These are phyloP conservation scores for Cucurbita moschata DNA, from an alignment of 306 rosid species.

Conservation along the genomic window DNA sequence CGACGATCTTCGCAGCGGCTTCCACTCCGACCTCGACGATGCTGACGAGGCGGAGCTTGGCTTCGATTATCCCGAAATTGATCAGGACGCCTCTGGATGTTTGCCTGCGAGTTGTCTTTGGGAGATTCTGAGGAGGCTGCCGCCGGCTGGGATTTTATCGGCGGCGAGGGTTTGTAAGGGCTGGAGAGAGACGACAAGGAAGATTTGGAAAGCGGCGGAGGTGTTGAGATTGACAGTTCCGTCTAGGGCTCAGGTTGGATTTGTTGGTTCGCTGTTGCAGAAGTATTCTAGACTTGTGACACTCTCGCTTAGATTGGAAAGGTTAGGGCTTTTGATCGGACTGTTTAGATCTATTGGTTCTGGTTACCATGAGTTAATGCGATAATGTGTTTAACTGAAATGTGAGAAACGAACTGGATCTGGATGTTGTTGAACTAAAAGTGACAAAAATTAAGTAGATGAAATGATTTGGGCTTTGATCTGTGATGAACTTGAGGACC, in stretches of 20 bases:
- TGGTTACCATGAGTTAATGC: not conserved
- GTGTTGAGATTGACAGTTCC: conserved; percentile 69
- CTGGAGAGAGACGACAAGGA: conserved; percentile 63
- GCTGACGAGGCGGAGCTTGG: conserved; percentile 9
- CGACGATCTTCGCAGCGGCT: conserved; percentile 16
- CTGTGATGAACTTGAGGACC: conserved; percentile 7
- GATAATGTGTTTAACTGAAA: not conserved
- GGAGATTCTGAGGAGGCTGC: conserved; percentile 69
- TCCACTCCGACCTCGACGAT: conserved; percentile 16
- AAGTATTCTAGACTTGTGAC: conserved; percentile 67
- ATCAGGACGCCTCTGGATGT: conserved; percentile 26
- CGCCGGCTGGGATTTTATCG: conserved; percentile 57
- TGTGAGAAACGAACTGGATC: not conserved
- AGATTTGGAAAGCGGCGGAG: conserved; percentile 80
- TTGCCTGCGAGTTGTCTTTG: conserved; percentile 48
- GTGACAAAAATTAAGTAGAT: not conserved
- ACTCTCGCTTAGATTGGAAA: conserved; percentile 78
- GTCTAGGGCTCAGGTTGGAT: conserved; percentile 47
- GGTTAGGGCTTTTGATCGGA: conserved; percentile 31
- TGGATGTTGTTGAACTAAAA: not conserved
- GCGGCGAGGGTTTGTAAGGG: conserved; percentile 76
- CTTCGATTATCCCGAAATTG: conserved; percentile 15
- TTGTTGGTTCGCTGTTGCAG: conserved; percentile 67
- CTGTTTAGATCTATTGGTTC: conserved; percentile 28
- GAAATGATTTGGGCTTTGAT: conserved; percentile 12